Base-by-base conservation (phyloP, 2,329 filamentous ascomycete genomes). In the Tolypocladium inflatum region DNA sequence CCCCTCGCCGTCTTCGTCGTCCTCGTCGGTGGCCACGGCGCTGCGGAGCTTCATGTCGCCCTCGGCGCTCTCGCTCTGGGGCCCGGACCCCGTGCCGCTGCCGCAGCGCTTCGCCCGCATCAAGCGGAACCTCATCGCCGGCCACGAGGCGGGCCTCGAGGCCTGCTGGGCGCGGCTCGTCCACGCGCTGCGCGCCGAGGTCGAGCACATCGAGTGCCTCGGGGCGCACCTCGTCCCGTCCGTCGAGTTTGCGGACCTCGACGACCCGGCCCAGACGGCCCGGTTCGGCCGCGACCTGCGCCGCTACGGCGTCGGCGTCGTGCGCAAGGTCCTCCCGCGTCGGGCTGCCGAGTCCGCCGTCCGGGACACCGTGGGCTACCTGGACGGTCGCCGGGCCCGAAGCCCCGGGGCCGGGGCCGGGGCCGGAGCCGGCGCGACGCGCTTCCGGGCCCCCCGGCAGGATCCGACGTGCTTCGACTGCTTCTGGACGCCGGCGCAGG, bases 401-500 rank as follows among this genome's bases (percentile, higher is more conserved):
- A 11, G 33, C 51, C 17, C 33, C 7, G 51, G 33, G 5, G 2
- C n/a, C n/a, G 21, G 21, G 2, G 26, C 26, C 43, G 15, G 21
- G 1, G 21, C 37, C 15, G 38, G 10, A 5, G 30, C 41, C 13
- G 19, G 39, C 21, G 9, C 63, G 66, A 19, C 45, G 45, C 23
- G 1, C 54, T 63, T 69, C 53, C 70, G 67, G 41, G 61, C 66
- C 6, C 62, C 66, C 13, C 63, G 64, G 30, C 68, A 71, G 63
- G 83, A 86, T 45, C 86, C 86, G 6, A 83, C 86, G 1, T 88
- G 88, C 55, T 89, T 86, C 71, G 86, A 89, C 70, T 81, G 89
- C 65, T 89, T 88, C 73, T 89, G 86, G 87, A 86, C 86, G 6
- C 85, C 85, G 0, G 81, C 85, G 1, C 87, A 90, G 71, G 80